Evolutionary conservation across 352 stramenopile species (phyloP), one percentile per base, ranked within the genome.

Genomic region (Saprolegnia diclina): DNA sequence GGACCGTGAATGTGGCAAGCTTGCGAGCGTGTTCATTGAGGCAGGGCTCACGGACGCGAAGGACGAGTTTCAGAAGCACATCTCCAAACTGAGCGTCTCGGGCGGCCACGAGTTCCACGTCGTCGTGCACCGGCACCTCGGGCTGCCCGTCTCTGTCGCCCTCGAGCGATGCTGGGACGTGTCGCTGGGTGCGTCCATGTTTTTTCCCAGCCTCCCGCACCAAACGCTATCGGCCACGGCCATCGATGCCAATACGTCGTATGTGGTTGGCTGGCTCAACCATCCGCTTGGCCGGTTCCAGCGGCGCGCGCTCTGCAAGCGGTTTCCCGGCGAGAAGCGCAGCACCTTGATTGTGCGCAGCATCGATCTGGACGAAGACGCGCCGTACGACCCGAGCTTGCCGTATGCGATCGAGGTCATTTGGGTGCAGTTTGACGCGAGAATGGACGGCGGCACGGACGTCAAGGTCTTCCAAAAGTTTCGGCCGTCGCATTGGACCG

Each of bases 381-480:
- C 13, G 11, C 52, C 52, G 24, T 59, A 16, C 35, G n/a, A 59
- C 13, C 52, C 52, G n/a, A 5, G 2, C 3, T 7, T n/a, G 7
- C 52, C 52, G 11, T 59, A 59, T 59, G 52, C 52, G 13, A 59
- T 42, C 35, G 52, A 59, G 35, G 52, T 59, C 24, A 19, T 40
- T 19, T 59, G 52, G 52, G 35, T 42, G 16, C 35, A 42, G 35
- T 9, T 59, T 3, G 52, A 59, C 11, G 52, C 52, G 3, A 35
- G 13, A 3, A 18, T n/a, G 24, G 52, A 59, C 52, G 52, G 52
- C 9, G 52, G 52, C 35, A 59, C 52, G 35, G 19, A 19, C 24
- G 13, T 59, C 35, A 59, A 59, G n/a, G 7, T 59, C 19, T 59
- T 26, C 19, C 52, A 59, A 16, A 59, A 59, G 52, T 59, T 59